These are phyloP conservation scores for Cladophialophora carrionii DNA, from an alignment of 2,329 filamentous ascomycete species.

Conservation along the genomic window DNA sequence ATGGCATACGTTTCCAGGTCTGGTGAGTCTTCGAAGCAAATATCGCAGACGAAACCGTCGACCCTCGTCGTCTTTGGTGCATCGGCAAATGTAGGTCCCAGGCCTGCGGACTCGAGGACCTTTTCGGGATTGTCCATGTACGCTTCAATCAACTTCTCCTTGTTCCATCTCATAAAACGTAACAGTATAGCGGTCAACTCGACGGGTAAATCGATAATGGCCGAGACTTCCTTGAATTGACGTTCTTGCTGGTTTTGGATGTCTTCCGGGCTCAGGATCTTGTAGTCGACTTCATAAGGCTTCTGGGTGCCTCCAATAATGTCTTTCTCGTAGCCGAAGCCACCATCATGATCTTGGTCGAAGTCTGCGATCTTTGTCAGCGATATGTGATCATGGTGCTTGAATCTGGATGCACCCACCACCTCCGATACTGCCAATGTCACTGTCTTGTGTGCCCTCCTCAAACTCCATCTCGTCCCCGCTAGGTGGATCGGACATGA, in stretches of 20 bases:
- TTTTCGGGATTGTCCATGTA: conserved; percentile 89
- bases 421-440: conserved; percentile 53
- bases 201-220: conserved; percentile 83
- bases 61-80: conserved; percentile 71
- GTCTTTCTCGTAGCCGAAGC: conserved; percentile 70
- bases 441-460: conserved; percentile 70
- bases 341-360: conserved; percentile 61
- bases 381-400: not conserved
- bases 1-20: conserved; percentile 84
- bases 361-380: conserved; percentile 53
- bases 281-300: conserved; percentile 82
- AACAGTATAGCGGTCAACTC: conserved; percentile 90
- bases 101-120: conserved; percentile 80
- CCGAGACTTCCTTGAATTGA: conserved; percentile 86
- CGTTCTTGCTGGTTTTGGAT: conserved; percentile 84
- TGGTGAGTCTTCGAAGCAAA: conserved; percentile 88
- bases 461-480: conserved; percentile 71
- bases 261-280: conserved; percentile 75
- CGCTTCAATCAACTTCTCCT: conserved; percentile 88
- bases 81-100: conserved; percentile 66
- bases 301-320: conserved; percentile 71
- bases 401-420: conserved; percentile 26
- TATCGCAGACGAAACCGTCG: conserved; percentile 84
- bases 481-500: conserved; percentile 81
- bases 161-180: conserved; percentile 91